Percentiles rank a stretch among this genome's conserved stretches.
phyloP scores from a whole-genome alignment of 495 filamentous ascomycete genomes.

The Daldinia loculata region DNA sequence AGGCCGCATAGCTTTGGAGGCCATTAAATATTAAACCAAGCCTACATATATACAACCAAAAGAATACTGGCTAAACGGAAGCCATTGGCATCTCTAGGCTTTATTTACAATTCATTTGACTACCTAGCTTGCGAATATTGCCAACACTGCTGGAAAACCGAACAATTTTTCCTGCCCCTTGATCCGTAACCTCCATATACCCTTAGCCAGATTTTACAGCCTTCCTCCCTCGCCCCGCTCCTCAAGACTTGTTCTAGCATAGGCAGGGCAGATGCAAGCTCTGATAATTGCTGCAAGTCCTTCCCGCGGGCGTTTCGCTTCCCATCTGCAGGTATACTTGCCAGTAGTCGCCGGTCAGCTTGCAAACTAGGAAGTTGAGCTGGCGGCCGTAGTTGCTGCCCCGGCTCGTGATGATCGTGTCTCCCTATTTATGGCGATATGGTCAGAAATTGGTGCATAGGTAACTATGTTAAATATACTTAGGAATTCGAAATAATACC shows the following conservation, averaged over 20 bases:
- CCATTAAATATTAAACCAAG: background rate
- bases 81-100: background rate
- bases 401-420: conserved; percentile 60
- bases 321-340: conserved; percentile 61
- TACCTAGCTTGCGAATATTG: background rate
- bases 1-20: background rate
- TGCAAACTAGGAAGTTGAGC: conserved; percentile 61
- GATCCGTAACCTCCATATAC: background rate
- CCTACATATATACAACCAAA: conserved; percentile 1
- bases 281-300: conserved; percentile 61
- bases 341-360: conserved; percentile 53
- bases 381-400: conserved; percentile 58
- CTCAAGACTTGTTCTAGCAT: conserved; percentile 53
- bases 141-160: background rate
- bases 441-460: background rate
- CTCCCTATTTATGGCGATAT: conserved; percentile 42
- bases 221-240: background rate
- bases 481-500: background rate
- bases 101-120: background rate
- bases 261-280: conserved; percentile 61
- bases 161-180: background rate
- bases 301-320: conserved; percentile 55
- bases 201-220: background rate
- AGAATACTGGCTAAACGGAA: background rate
- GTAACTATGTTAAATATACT: background rate